Evolutionary conservation across 495 filamentous ascomycete species (phyloP).

Genomic region (Pseudomonodictys pantanalensis): DNA sequence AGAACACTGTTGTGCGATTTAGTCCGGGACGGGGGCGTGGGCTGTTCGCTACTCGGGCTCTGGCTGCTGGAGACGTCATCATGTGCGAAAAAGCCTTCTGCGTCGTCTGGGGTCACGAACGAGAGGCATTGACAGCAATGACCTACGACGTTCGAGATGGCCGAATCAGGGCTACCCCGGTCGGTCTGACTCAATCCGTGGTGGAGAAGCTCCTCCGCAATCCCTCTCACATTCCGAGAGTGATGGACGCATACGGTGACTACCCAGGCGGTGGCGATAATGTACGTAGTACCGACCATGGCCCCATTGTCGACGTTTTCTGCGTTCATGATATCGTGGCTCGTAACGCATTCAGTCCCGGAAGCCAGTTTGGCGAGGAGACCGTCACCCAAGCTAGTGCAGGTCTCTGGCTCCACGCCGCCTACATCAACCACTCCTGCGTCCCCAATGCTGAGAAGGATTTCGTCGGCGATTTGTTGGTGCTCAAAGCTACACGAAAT

Average conservation of each 20-base stretch:
- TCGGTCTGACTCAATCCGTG: slow-evolving; percentile 13
- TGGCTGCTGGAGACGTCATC: slow-evolving; percentile 24
- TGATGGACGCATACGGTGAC: slow-evolving; percentile 26
- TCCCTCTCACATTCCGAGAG: slow-evolving; percentile 21
- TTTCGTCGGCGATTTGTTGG: slow-evolving; percentile 25
- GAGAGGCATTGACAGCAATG: slow-evolving; percentile 18
- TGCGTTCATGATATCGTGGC: slow-evolving; percentile 42
- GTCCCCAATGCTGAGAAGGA: slow-evolving; percentile 16
- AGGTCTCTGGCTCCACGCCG: slow-evolving; percentile 20
- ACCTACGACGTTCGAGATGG: slow-evolving; percentile 31
- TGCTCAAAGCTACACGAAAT: slow-evolving; percentile 19
- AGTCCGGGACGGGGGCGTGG: slow-evolving; percentile 29
- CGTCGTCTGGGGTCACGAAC: slow-evolving; percentile 23
- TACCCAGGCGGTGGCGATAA: slow-evolving; percentile 20
- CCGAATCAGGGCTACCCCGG: slow-evolving; percentile 25
- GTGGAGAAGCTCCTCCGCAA: slow-evolving; percentile 32
- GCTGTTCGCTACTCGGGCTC: slow-evolving; percentile 23
- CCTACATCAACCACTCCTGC: slow-evolving; percentile 34
- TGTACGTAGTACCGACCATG: slow-evolving; percentile 17
- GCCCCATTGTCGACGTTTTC: slow-evolving; percentile 42
- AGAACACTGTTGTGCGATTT: slow-evolving; percentile 13
- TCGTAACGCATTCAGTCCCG: slow-evolving; percentile 41
- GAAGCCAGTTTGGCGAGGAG: slow-evolving; percentile 34
- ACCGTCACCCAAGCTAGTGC: slow-evolving; percentile 24
- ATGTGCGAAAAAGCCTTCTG: slow-evolving; percentile 34